Evolutionary conservation across 2,329 filamentous ascomycete species (phyloP).

Genomic region (Epichloe gansuensis): DNA sequence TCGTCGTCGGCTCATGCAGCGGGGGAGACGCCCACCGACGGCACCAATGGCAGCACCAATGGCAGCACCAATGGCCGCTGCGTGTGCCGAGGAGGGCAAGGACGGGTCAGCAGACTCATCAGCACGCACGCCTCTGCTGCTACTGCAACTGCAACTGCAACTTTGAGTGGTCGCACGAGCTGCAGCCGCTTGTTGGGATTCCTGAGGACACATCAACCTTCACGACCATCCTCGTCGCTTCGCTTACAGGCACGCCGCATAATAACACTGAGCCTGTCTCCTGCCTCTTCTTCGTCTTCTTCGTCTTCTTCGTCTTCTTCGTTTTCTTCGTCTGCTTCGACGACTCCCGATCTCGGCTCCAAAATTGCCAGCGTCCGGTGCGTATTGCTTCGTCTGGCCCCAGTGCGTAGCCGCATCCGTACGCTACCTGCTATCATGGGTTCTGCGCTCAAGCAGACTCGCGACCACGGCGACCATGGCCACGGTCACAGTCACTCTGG

Average conservation of each 20-base stretch:
- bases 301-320: slow-evolving; percentile 1
- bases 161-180: not conserved
- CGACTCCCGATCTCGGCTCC: slow-evolving; percentile 3
- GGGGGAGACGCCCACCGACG: too few relatives aligned
- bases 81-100: too few relatives aligned
- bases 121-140: not conserved
- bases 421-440: slow-evolving; percentile 16
- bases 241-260: not conserved
- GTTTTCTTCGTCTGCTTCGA: not conserved
- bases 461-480: slow-evolving; percentile 18
- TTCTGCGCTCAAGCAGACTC: slow-evolving; percentile 19
- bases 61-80: not conserved
- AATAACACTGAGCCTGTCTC: not conserved
- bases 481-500: slow-evolving; percentile 34
- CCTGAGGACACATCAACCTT: slow-evolving; percentile 9
- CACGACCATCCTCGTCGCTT: slow-evolving; percentile 2
- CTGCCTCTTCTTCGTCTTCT: not conserved
- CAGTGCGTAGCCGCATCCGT: slow-evolving; percentile 11
- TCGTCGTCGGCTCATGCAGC: slow-evolving; percentile 1
- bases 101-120: too few relatives aligned
- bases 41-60: slow-evolving; percentile 4
- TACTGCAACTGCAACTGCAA: not conserved
- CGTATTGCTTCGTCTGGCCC: slow-evolving; percentile 11
- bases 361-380: slow-evolving; percentile 1
- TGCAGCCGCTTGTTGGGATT: not conserved